Conservation (phyloP, 1,284 basidiomycete species). For the Phlebopus sp. region DNA sequence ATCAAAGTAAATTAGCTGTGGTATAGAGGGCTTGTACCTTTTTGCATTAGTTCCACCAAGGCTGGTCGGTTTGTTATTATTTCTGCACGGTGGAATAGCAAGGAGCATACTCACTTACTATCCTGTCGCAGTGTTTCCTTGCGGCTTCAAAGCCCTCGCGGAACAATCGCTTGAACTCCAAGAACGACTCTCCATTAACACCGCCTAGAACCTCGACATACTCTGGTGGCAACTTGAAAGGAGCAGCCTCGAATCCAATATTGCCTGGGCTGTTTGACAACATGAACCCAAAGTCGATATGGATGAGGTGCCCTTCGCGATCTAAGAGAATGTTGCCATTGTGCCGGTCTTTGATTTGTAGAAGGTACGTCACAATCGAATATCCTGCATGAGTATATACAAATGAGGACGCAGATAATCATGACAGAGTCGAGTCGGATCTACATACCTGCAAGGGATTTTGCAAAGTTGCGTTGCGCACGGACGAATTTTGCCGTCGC, state of each 20-base stretch:
- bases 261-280: conserved; percentile 96
- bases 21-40: conserved; percentile 47
- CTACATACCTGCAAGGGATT: conserved; percentile 79
- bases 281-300: conserved; percentile 99
- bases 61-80: conserved; percentile 44
- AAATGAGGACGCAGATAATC: background rate
- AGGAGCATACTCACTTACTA: conserved; percentile 71
- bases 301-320: conserved; percentile 89
- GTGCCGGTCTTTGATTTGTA: conserved; percentile 98
- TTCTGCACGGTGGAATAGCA: background rate
- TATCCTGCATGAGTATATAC: conserved; percentile 56
- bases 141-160: conserved; percentile 92
- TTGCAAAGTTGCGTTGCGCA: conserved; percentile 89
- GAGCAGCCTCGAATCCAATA: conserved; percentile 97
- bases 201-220: conserved; percentile 98
- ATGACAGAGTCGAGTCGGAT: background rate
- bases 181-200: conserved; percentile 71
- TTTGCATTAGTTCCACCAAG: conserved; percentile 96
- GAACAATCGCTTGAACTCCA: conserved; percentile 87
- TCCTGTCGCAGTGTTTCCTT: conserved; percentile 94
- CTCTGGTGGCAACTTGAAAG: conserved; percentile 94
- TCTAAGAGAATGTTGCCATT: conserved; percentile 99
- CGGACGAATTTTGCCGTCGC: conserved; percentile 82
- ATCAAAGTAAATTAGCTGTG: conserved; percentile 5
- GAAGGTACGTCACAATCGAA: conserved; percentile 90